Base-by-base conservation (phyloP, 352 stramenopile genomes). In the Salisapilia sapeloensis region DNA sequence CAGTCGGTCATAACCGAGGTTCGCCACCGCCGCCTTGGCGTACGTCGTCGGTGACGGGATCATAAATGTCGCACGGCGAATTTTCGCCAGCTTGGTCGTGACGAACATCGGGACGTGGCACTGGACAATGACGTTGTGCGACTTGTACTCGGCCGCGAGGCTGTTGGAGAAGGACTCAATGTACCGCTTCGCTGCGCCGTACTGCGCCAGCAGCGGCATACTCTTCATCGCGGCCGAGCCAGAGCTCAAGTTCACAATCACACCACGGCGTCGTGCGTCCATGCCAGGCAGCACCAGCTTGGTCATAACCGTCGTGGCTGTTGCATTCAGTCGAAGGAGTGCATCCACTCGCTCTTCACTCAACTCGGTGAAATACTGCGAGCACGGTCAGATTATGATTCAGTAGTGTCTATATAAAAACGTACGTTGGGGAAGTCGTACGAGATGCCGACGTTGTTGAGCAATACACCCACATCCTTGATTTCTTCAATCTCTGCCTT, bases 361-460 rank as follows among this genome's bases (percentile, higher is more conserved):
- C 29, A 99, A 65, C 53, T 99, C 92, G 38, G 96, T 67, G 64
- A 98, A 99, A 70, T 94, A 99, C 60, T 69, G 11, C 18, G 10
- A 26, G 13, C n/a, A 29, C 2, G 20, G 9, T 6, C 20, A 34
- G 29, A 32, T 12, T n/a, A 9, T 28, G 17, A 37, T 12, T 37
- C 14, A n/a, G 11, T 21, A 11, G 22, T 27, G 15, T 31, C 10
- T 23, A n/a, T 3, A 13, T 4, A 13, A 13, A 20, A 11, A 36
- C 28, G 1, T 34, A 48, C 37, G 24, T 95, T 81, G 4, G 95
- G 92, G 57, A 97, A 98, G 35, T 95, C 84, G 66, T 99, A 99
- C 40, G 81, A 97, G 27, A 98, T 83, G 37, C 96, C 96, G 15
- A 99, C 96, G 61, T 99, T 99, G 74, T 99, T 99, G 45, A 99